A percentile compares a stretch with the other conserved stretches of the same genome.
These are phyloP conservation scores for Pholiota molesta DNA, from an alignment of 768 basidiomycete genomes.

Conservation along the genomic window DNA sequence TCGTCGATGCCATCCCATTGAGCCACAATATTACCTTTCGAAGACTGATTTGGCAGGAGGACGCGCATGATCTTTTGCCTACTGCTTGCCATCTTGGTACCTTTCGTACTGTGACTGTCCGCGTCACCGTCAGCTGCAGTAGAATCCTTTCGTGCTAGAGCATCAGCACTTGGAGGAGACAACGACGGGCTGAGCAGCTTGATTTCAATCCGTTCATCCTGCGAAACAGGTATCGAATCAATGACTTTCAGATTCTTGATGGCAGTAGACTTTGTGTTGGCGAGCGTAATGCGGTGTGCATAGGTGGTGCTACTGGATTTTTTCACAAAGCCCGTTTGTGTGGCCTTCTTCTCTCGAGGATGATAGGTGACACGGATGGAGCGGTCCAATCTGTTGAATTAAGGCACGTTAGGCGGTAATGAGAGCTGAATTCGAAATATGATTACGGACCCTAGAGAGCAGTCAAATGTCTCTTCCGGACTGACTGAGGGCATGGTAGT, in stretches of 20 bases:
- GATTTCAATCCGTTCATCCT: slow-evolving; percentile 35
- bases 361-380: slow-evolving; percentile 42
- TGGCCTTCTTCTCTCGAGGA: slow-evolving; percentile 34
- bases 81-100: background rate
- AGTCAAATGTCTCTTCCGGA: slow-evolving; percentile 41
- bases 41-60: background rate
- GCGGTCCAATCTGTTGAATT: slow-evolving; percentile 36
- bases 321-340: slow-evolving; percentile 35
- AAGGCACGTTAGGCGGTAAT: slow-evolving; percentile 18
- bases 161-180: background rate
- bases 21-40: background rate
- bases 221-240: slow-evolving; percentile 42
- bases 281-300: slow-evolving; percentile 39
- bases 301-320: slow-evolving; percentile 32
- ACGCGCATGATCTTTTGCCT: background rate
- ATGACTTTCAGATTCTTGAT: slow-evolving; percentile 36
- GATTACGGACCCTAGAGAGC: slow-evolving; percentile 38
- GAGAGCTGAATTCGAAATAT: slow-evolving; percentile 26
- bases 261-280: slow-evolving; percentile 34
- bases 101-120: background rate
- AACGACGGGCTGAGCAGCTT: background rate
- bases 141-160: background rate
- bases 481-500: slow-evolving; percentile 38
- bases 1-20: slow-evolving; percentile 35
- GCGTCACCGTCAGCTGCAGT: background rate